These are phyloP conservation scores for Mycosphaerella arachidis DNA, from an alignment of 2,329 filamentous ascomycete species.

Conservation along the genomic window DNA sequence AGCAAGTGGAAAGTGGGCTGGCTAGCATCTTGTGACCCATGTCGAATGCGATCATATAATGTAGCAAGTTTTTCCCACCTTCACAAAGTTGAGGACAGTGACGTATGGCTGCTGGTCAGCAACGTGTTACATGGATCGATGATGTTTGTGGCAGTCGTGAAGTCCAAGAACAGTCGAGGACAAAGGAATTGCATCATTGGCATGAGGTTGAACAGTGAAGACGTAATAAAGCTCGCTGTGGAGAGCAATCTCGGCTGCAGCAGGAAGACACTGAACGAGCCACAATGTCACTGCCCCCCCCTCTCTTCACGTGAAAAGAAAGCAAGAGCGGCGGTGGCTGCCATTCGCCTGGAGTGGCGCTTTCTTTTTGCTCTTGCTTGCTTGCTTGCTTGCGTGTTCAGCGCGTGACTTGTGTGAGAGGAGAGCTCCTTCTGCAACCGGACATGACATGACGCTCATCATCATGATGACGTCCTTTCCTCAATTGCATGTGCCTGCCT, in stretches of 20 bases:
- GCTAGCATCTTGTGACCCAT: background rate
- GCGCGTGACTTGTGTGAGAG: background rate
- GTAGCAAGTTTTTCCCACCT: background rate
- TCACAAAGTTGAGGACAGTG: background rate
- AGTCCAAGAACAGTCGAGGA: background rate
- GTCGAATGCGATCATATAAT: background rate
- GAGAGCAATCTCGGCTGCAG: background rate
- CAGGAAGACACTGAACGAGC: background rate
- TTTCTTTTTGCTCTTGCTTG: background rate
- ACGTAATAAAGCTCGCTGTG: background rate
- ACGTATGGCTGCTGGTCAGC: background rate
- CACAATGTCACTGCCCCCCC: background rate
- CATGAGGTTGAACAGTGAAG: background rate
- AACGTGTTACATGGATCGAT: too few relatives aligned
- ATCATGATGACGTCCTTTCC: too few relatives aligned
- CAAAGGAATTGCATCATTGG: background rate
- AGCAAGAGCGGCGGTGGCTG: background rate
- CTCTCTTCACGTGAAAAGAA: background rate
- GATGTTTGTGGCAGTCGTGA: background rate
- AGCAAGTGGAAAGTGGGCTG: background rate
- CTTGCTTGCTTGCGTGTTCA: background rate
- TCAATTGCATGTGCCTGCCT: background rate
- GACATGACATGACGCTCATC: background rate
- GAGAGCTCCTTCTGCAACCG: background rate
- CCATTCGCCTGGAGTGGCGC: background rate